Evolutionary conservation across 148 eudicot species (phyloP).

Genomic region (Amaranthus hypochondriacus): DNA sequence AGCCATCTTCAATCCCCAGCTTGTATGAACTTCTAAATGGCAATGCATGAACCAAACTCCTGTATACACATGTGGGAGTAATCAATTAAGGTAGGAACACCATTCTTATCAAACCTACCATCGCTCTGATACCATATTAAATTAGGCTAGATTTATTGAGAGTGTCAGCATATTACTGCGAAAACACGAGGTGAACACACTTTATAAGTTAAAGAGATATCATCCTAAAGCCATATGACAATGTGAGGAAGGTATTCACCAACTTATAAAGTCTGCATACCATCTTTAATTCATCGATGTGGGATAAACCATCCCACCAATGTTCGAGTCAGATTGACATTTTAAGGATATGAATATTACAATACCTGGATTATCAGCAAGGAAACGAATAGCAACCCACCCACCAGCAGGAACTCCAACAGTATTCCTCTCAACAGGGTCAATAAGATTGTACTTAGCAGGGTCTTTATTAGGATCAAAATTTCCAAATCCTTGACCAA

Average conservation of each 20-base stretch:
- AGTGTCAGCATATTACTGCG: too few relatives aligned
- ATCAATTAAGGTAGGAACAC: too few relatives aligned
- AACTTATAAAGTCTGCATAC: not conserved
- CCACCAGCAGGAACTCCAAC: constrained; percentile 18
- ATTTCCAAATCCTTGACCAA: constrained; percentile 15
- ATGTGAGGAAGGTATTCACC: constrained; percentile 5
- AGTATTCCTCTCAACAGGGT: constrained; percentile 17
- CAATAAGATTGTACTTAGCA: constrained; percentile 4
- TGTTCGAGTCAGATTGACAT: not conserved
- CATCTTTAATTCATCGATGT: too few relatives aligned
- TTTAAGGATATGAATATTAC: not conserved
- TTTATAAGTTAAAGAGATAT: too few relatives aligned
- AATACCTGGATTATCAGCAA: constrained; percentile 18
- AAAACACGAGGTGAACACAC: too few relatives aligned
- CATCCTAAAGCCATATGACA: constrained; percentile 2
- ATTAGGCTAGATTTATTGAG: too few relatives aligned
- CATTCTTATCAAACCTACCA: too few relatives aligned
- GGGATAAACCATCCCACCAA: not conserved
- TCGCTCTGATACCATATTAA: too few relatives aligned
- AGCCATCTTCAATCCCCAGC: constrained; percentile 21
- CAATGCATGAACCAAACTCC: too few relatives aligned
- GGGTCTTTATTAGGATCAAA: constrained; percentile 3
- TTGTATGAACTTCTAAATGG: constrained; percentile 9
- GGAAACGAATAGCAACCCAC: constrained; percentile 16
- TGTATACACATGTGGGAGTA: too few relatives aligned